Base-by-base conservation (phyloP, 2,329 filamentous ascomycete genomes). In the Diaporthe capsici region DNA sequence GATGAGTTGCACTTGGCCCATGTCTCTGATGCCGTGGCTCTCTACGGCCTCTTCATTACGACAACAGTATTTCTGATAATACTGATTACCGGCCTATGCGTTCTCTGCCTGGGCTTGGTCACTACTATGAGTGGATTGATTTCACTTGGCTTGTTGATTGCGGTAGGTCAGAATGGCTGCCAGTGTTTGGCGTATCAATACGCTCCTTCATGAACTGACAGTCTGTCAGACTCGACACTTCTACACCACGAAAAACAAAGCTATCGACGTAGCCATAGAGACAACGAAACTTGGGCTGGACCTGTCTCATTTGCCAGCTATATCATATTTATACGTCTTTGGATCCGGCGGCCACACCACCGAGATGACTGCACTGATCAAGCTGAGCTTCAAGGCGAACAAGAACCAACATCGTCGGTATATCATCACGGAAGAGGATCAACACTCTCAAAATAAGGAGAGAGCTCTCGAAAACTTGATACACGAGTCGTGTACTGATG, bases 311-410 rank as follows among this genome's bases (percentile, higher is more conserved):
- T 77, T 81, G 25, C 81, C 80, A 7, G 78, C 80, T 4, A 84
- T 85, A 37, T 90, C 96, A 83, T 87, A 95, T 72, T 87, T 98
- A 44, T 90, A 98, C 78, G 92, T 98, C 37, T 93, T 98, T 34
- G 97, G 97, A 71, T 97, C 94, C 3, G 97, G 97, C 44, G 97
- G 97, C 0, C 97, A 99, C 85, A 98, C 97, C 0, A 93, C 95
- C 65, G 97, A 99, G 84, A 98, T 99, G 94, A 88, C 98, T 77
- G 92, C 93, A 81, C 94, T 98, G 87, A 91, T 99, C 79, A 87
- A 88, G 74, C 86, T 88, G 79, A 90, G 89, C 78, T 90, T 90
- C 81, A 87, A 86, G 75, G 84, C 85, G 53, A 88, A 87, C 78
- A 60, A 82, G 72, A 82, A 84, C 81, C 85, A 92, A 85, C 92